phyloP scores from a whole-genome alignment of 2,329 filamentous ascomycete species.

The Pyrenochaeta sp. region DNA sequence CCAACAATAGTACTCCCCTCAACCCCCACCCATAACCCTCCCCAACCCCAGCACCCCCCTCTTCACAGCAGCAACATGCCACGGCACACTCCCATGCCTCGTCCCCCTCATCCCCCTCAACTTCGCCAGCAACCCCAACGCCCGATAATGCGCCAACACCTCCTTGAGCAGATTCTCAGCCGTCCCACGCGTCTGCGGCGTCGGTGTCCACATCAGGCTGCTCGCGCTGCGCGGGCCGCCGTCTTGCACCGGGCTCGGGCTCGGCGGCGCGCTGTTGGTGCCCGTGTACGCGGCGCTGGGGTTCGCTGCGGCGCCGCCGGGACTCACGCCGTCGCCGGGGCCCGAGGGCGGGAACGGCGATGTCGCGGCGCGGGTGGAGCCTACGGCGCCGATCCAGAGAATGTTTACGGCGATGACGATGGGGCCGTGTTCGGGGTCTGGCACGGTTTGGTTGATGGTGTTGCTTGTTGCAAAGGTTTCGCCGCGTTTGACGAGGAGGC shows the following conservation, averaged over 20 bases:
- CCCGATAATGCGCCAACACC: constrained; percentile 72
- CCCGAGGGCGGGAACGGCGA: constrained; percentile 39
- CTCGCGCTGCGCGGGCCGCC: constrained; percentile 24
- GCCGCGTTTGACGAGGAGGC: constrained; percentile 54
- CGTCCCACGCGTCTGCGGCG: constrained; percentile 38
- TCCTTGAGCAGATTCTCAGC: constrained; percentile 72
- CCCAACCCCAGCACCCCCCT: constrained; percentile 70
- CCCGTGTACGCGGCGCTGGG: too few relatives aligned
- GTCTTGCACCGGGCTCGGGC: constrained; percentile 8
- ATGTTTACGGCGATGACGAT: constrained; percentile 53
- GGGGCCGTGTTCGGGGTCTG: constrained; percentile 37
- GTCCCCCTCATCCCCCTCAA: constrained; percentile 67
- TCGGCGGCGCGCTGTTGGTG: constrained; percentile 11
- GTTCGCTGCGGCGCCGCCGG: constrained; percentile 11
- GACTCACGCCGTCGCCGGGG: constrained; percentile 32
- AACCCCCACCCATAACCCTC: constrained; percentile 11
- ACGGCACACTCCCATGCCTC: constrained; percentile 70
- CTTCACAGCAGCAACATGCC: constrained; percentile 77
- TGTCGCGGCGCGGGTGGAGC: constrained; percentile 41
- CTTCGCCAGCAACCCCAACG: constrained; percentile 72
- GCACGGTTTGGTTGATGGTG: constrained; percentile 18
- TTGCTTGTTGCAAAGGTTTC: constrained; percentile 19
- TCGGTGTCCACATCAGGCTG: constrained; percentile 45
- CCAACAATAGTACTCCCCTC: neutral
- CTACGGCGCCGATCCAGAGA: constrained; percentile 55